A percentile compares a stretch with the other conserved stretches of the same genome.
phyloP scores from a whole-genome alignment of 495 filamentous ascomycete genomes.

The Penicillium taxi region DNA sequence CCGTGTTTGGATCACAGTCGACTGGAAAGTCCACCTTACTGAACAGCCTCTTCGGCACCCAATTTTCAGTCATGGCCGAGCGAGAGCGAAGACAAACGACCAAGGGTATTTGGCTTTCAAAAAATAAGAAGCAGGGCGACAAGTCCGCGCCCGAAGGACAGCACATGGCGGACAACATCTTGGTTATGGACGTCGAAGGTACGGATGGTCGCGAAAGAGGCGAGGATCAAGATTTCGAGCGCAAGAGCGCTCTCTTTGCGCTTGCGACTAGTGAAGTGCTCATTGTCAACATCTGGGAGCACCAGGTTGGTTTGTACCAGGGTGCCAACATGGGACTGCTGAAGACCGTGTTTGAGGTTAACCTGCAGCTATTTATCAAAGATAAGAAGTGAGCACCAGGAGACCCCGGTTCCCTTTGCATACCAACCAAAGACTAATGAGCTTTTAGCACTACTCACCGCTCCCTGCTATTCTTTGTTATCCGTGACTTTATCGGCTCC shows the following conservation, averaged over 20 bases:
- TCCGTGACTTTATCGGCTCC: conserved; percentile 87
- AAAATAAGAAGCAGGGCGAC: conserved; percentile 61
- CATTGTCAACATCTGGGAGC: conserved; percentile 98
- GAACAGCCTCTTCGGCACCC: conserved; percentile 90
- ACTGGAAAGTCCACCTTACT: conserved; percentile 96
- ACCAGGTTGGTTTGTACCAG: conserved; percentile 96
- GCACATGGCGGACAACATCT: conserved; percentile 88
- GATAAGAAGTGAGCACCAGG: conserved; percentile 64
- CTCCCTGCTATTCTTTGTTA: conserved; percentile 95
- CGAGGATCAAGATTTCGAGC: conserved; percentile 97
- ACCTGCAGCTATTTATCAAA: conserved; percentile 91
- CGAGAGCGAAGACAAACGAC: conserved; percentile 85
- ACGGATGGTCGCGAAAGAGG: conserved; percentile 94
- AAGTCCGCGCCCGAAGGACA: conserved; percentile 25
- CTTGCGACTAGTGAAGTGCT: conserved; percentile 96
- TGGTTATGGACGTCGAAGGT: conserved; percentile 99
- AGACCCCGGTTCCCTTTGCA: background rate
- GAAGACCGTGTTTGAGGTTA: conserved; percentile 98
- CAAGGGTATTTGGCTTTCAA: conserved; percentile 98
- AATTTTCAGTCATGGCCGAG: conserved; percentile 96
- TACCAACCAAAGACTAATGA: conserved; percentile 18
- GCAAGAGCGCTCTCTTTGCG: conserved; percentile 94
- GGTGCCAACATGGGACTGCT: conserved; percentile 97
- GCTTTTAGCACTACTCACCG: conserved; percentile 67
- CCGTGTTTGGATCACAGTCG: conserved; percentile 96